These are phyloP conservation scores for Neoboletus magnificus DNA, from an alignment of 768 basidiomycete genomes.

Conservation along the genomic window DNA sequence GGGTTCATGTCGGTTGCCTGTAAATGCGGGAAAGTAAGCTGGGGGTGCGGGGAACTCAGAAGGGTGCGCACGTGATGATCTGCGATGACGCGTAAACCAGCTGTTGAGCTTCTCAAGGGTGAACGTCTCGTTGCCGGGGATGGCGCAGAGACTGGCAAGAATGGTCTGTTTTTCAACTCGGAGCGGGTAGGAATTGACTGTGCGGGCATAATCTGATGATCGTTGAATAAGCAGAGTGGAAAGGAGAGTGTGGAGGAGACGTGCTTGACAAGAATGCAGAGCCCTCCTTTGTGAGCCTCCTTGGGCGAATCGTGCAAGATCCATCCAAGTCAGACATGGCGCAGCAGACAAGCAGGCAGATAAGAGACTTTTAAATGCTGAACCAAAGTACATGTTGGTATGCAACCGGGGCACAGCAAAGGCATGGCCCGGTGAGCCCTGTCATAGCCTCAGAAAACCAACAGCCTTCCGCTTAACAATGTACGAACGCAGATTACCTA, in stretches of 20 bases:
- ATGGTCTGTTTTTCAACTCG: conserved; percentile 12
- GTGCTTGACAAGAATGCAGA: not conserved
- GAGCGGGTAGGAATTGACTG: conserved; percentile 11
- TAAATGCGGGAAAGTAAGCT: not conserved
- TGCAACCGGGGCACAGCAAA: too few relatives aligned
- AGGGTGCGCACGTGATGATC: not conserved
- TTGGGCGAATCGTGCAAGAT: not conserved
- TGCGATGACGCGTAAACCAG: conserved; percentile 31
- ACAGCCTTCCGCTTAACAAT: too few relatives aligned
- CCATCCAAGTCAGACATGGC: too few relatives aligned
- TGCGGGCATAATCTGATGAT: conserved; percentile 20
- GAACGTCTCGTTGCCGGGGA: conserved; percentile 22
- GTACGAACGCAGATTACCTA: too few relatives aligned
- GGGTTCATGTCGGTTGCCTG: not conserved
- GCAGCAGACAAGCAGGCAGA: not conserved
- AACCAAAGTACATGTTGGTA: too few relatives aligned
- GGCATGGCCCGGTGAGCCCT: too few relatives aligned
- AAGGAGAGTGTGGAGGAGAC: not conserved
- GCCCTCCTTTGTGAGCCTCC: conserved; percentile 10
- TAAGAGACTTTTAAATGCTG: not conserved
- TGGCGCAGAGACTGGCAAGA: conserved; percentile 9
- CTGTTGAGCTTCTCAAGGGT: conserved; percentile 14
- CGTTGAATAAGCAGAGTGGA: not conserved
- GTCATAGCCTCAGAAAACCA: too few relatives aligned
- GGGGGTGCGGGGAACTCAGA: not conserved